Evolutionary conservation across 345 rosid species (phyloP).

Genomic region (Brassica juncea): DNA sequence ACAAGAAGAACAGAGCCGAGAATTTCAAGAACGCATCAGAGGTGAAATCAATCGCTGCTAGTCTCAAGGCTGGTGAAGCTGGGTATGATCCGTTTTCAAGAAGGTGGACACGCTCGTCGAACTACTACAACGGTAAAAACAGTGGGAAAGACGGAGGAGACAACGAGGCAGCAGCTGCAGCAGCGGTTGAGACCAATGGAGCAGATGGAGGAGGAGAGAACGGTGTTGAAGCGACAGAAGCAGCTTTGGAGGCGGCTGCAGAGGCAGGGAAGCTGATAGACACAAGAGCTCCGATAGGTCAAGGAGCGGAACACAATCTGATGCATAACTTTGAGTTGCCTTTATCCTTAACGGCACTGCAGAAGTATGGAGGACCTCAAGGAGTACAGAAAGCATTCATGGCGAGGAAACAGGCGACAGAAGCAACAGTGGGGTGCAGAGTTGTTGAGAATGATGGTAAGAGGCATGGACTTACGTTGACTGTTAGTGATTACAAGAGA

Average conservation of each 20-base stretch:
- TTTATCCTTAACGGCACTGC: conserved; percentile 61
- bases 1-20: conserved; percentile 89
- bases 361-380: conserved; percentile 76
- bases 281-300: conserved; percentile 87
- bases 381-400: conserved; percentile 88
- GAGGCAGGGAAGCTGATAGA: conserved; percentile 93
- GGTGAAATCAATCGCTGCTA: conserved; percentile 53
- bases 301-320: conserved; percentile 70
- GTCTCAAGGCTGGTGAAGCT: conserved; percentile 93
- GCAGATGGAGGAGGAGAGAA: conserved; percentile 20
- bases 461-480: conserved; percentile 83
- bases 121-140: conserved; percentile 69
- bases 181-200: conserved; percentile 39
- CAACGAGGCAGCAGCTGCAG: conserved; percentile 34
- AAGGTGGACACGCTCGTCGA: conserved; percentile 95
- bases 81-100: conserved; percentile 99
- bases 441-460: conserved; percentile 86
- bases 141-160: conserved; percentile 38
- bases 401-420: conserved; percentile 88
- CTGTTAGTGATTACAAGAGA: conserved; percentile 97
- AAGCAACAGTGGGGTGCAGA: conserved; percentile 79
- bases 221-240: conserved; percentile 50
- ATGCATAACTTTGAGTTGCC: conserved; percentile 84
- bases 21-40: conserved; percentile 94
- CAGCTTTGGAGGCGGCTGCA: conserved; percentile 94